Percentiles rank a stretch among this genome's conserved stretches.
Conservation (phyloP, 805 yeast genomes). For the Kodamaea kakaduensis region DNA sequence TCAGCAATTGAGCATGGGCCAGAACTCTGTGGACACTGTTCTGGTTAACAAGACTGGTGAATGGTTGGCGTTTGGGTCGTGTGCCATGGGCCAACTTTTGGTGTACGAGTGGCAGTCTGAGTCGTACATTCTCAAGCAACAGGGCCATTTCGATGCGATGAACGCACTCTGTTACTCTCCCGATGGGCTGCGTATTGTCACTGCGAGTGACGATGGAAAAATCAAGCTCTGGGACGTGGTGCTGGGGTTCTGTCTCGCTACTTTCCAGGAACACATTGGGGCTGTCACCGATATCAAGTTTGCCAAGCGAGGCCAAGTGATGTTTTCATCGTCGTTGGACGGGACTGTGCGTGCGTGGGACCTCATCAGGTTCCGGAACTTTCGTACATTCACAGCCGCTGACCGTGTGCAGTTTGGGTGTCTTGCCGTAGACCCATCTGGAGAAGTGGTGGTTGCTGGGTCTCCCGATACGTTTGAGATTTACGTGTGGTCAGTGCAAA, state of each 20-base stretch:
- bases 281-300: constrained; percentile 86
- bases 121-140: constrained; percentile 90
- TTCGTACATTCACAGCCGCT: constrained; percentile 90
- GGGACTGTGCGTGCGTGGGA: constrained; percentile 99
- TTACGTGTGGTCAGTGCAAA: constrained; percentile 96
- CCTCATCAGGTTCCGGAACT: constrained; percentile 84
- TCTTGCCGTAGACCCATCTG: constrained; percentile 94
- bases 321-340: constrained; percentile 88
- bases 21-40: constrained; percentile 80
- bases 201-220: constrained; percentile 96
- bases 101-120: constrained; percentile 99
- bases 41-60: constrained; percentile 81
- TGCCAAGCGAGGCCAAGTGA: constrained; percentile 84
- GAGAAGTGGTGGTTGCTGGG: constrained; percentile 95
- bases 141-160: constrained; percentile 92
- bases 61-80: constrained; percentile 95
- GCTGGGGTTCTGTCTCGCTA: constrained; percentile 89
- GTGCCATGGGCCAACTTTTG: constrained; percentile 83
- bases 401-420: constrained; percentile 82
- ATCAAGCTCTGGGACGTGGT: constrained; percentile 93
- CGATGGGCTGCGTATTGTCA: constrained; percentile 87
- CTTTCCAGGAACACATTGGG: constrained; percentile 86
- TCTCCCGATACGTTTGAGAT: constrained; percentile 85
- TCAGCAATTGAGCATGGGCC: constrained; percentile 90
- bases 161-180: constrained; percentile 86